Evolutionary conservation across 768 basidiomycete species (phyloP), one percentile per base, ranked within the genome.

Genomic region (Russula ochroleuca): DNA sequence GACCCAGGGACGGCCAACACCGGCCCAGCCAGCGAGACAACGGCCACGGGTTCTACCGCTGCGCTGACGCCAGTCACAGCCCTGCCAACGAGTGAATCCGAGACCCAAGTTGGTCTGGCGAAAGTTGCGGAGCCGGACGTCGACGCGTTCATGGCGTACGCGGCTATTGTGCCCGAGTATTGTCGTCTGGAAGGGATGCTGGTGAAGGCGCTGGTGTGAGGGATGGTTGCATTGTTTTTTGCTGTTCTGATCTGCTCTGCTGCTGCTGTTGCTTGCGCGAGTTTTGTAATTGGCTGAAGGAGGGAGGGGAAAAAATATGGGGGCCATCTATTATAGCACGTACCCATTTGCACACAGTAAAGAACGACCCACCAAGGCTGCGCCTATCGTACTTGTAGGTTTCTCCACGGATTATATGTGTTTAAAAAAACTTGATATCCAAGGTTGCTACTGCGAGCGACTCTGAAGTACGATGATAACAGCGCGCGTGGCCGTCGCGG

Each of bases 131-230:
- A 92, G 63, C 84, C 91, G 15, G 92, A 94, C 71, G 75, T 84
- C 58, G 92, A 94, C 73, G 86, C 90, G 60, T 92, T 92, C 74
- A 82, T 90, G 84, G 83, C 87, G 0, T 94, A 94, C 72, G 90
- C 90, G 21, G 84, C 89, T 40, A 88, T 92, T 71, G 87, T 93
- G 19, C 88, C 90, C 31, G 92, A 94, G 75, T 93, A 85, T 73
- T 85, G 83, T 76, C 78, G 92, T 47, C 74, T 94, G 67, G 92
- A 94, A 75, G 81, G 83, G 13, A 86, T 93, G 82, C 74, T 92
- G 56, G 81, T 86, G 68, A 92, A 90, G 69, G 76, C 75, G 9
- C 75, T 83, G 61, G 81, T 83, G 13, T 82, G 65, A 72, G 25
- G 35, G 43, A 25, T 50, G 7, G 33, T 62, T 33, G 64, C 35